Evolutionary conservation across 78 protist species (phyloP), one percentile per base, ranked within the genome.

Genomic region (Dictyostelium purpureum): DNA sequence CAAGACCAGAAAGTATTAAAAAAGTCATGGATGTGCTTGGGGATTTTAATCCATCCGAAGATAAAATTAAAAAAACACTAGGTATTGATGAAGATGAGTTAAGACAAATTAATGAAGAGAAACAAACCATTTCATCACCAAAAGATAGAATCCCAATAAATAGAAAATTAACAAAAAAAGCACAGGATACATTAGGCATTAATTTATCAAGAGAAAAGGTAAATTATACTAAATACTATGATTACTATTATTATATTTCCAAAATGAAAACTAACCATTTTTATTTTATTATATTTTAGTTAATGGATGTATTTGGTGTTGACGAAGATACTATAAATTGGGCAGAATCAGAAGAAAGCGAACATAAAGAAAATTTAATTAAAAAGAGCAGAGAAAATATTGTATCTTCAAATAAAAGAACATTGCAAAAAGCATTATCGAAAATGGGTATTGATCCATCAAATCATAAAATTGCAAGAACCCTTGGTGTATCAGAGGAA

Each of bases 71-170:
- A 47, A 85, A 85, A 28, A 85, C 91, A 43, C 47, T 85, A 16
- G 91, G 91, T 42, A 85, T 85, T 2, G 81, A 69, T 9, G 81
- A 85, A 47, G 91, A 85, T 19, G 91, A 85, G 21, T 31, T 85
- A 26, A 85, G 45, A 47, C 54, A 54, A 26, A 77, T 85, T 3
- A 47, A 85, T 19, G 91, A 85, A 33, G 80, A 54, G 28, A 71
- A 85, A 42, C 51, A 51, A 2, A 33, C 63, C 6, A 18, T 73
- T 7, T 43, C 45, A 6, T 51, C 80, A 31, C 28, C 40, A n/a
- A 85, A 85, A 73, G 91, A 85, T 42, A 85, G 91, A 85, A 70
- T 73, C 6, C 79, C 91, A 56, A 85, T 85, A 43, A 85, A 85
- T 21, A 85, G 65, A 73, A 85, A 67, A 85, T 70, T 71, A 37